Conservation (phyloP, 305 asterid genomes). For the Solanum aculeatissimum region DNA sequence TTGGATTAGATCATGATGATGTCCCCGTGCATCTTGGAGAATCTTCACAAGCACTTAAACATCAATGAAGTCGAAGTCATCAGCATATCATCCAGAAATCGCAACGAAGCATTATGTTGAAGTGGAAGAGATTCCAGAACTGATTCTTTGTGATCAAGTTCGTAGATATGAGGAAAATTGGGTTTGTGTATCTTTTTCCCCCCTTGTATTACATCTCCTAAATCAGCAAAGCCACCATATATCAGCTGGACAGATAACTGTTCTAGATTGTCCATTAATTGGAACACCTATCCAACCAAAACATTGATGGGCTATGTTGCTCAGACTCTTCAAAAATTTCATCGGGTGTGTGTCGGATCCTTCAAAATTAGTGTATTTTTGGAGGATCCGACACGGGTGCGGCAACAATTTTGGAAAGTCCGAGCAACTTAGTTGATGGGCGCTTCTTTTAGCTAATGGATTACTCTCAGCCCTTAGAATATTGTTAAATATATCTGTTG, state of each 20-base stretch:
- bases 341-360: too few relatives aligned
- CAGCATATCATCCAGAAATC: neutral
- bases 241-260: constrained; percentile 28
- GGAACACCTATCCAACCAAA: constrained; percentile 25
- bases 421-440: too few relatives aligned
- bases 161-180: neutral
- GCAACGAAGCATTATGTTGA: neutral
- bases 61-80: neutral
- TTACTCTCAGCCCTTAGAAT: neutral
- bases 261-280: constrained; percentile 26
- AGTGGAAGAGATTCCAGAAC: constrained; percentile 34
- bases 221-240: neutral
- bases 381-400: too few relatives aligned
- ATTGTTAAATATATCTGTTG: neutral
- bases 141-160: neutral
- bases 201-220: neutral
- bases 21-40: neutral
- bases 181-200: neutral
- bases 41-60: constrained; percentile 17
- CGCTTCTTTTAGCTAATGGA: neutral
- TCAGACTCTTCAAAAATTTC: too few relatives aligned
- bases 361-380: too few relatives aligned
- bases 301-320: too few relatives aligned
- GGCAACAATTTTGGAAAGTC: too few relatives aligned
- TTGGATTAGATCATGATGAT: constrained; percentile 19